Percentiles rank a stretch among this genome's conserved stretches.
phyloP scores from a whole-genome alignment of 2,329 filamentous ascomycete species.

The Scedosporium dehoogii region DNA sequence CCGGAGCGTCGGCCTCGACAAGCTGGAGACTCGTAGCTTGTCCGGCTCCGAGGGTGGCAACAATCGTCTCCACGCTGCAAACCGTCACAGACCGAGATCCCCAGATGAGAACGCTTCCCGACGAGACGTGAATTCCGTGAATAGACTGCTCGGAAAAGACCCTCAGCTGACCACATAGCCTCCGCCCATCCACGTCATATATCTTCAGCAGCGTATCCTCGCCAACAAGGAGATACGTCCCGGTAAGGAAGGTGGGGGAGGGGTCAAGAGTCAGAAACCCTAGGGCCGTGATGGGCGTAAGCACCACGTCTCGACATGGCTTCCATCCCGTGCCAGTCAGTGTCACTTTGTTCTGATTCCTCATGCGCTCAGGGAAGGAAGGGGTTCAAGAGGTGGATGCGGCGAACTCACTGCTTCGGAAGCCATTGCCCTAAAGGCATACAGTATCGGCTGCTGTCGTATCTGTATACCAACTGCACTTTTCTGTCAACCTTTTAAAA shows the following conservation, averaged over 20 bases:
- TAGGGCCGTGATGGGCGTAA: slow-evolving; percentile 49
- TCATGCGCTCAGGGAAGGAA: background rate
- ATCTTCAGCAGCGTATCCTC: slow-evolving; percentile 50
- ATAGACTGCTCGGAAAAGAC: slow-evolving; percentile 62
- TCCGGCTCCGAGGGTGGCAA: background rate
- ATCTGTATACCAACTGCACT: too few relatives aligned
- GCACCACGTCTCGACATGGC: slow-evolving; percentile 5
- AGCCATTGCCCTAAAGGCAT: background rate
- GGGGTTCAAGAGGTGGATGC: background rate
- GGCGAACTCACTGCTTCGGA: background rate
- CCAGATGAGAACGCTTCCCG: slow-evolving; percentile 50
- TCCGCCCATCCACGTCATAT: slow-evolving; percentile 31
- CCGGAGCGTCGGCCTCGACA: slow-evolving; percentile 32
- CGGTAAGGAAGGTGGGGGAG: slow-evolving; percentile 1
- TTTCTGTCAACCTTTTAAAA: too few relatives aligned
- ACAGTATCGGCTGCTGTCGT: background rate
- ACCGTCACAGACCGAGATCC: slow-evolving; percentile 53
- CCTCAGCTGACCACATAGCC: slow-evolving; percentile 28
- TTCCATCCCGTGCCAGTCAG: background rate
- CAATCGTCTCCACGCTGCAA: slow-evolving; percentile 19
- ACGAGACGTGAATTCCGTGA: slow-evolving; percentile 55
- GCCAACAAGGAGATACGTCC: slow-evolving; percentile 41
- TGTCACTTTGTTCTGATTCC: background rate
- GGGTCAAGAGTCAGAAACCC: slow-evolving; percentile 32
- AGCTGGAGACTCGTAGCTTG: background rate